Conservation (phyloP, 441 rosid species). For the Theobroma grandiflorum region DNA sequence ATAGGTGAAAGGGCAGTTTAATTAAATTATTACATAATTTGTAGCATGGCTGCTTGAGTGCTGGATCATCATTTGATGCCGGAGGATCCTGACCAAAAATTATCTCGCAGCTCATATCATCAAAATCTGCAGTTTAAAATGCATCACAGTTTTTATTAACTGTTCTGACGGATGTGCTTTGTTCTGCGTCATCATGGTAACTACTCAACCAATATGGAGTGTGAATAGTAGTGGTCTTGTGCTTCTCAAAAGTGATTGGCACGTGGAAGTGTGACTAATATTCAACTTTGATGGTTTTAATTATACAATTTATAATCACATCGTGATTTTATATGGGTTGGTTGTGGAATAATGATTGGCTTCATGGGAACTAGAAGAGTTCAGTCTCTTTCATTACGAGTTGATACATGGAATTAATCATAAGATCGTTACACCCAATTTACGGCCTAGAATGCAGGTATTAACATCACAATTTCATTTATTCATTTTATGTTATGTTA, state of each 20-base stretch:
- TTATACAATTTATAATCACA: constrained; percentile 23
- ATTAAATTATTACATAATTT: constrained; percentile 65
- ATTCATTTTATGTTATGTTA: constrained; percentile 24
- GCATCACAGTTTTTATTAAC: constrained; percentile 6
- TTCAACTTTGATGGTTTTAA: constrained; percentile 30
- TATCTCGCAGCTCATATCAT: constrained; percentile 94
- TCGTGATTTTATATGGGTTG: constrained; percentile 23
- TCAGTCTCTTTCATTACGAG: constrained; percentile 26
- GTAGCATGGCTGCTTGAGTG: constrained; percentile 84
- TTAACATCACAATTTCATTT: constrained; percentile 21
- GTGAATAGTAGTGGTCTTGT: neutral
- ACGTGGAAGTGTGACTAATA: constrained; percentile 26
- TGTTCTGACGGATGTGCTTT: constrained; percentile 3
- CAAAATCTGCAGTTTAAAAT: constrained; percentile 73
- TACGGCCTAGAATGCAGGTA: constrained; percentile 34
- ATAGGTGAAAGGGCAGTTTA: neutral
- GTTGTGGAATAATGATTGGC: constrained; percentile 44
- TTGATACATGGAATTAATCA: constrained; percentile 35
- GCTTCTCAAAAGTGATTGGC: constrained; percentile 36
- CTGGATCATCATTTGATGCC: constrained; percentile 70
- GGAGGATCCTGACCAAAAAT: constrained; percentile 93
- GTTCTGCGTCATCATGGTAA: neutral
- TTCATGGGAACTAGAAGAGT: constrained; percentile 47
- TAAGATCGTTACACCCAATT: constrained; percentile 23
- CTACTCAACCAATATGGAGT: constrained; percentile 16